Conservation (phyloP, 495 filamentous ascomycete genomes). For the Neurospora africana region DNA sequence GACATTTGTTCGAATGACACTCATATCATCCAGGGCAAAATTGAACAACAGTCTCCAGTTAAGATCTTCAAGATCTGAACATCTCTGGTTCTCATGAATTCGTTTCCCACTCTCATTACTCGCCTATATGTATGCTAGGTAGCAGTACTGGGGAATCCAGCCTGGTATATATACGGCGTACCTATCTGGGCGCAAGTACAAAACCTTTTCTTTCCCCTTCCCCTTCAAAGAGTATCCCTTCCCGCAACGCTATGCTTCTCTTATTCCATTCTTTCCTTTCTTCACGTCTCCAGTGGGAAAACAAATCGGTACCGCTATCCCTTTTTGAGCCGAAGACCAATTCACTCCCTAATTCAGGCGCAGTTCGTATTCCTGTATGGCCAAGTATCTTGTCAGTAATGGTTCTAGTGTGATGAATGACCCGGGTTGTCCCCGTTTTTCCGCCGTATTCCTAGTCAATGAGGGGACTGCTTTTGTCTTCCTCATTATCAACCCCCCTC, state of each 20-base stretch:
- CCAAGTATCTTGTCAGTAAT: not conserved
- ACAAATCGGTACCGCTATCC: not conserved
- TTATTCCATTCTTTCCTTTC: not conserved
- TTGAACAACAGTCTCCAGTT: not conserved
- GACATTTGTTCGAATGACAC: too few species aligned
- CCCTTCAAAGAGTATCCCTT: not conserved
- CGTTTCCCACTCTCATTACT: not conserved
- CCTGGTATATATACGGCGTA: not conserved
- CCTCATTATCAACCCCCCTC: not conserved
- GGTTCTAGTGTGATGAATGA: not conserved
- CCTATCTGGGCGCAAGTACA: not conserved
- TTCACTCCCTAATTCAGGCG: not conserved
- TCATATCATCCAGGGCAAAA: not conserved
- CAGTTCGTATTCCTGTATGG: not conserved
- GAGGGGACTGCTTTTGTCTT: not conserved
- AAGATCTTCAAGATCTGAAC: not conserved
- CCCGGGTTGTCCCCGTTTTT: not conserved
- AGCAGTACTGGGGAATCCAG: not conserved
- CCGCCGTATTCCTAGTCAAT: not conserved
- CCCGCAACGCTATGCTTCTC: not conserved
- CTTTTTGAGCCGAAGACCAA: not conserved
- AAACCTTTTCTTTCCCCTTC: not conserved
- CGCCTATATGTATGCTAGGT: not conserved
- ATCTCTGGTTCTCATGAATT: not conserved
- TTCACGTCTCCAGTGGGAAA: not conserved